Conservation (phyloP, 139 green algal genomes). For the Chlorella vulgaris region DNA sequence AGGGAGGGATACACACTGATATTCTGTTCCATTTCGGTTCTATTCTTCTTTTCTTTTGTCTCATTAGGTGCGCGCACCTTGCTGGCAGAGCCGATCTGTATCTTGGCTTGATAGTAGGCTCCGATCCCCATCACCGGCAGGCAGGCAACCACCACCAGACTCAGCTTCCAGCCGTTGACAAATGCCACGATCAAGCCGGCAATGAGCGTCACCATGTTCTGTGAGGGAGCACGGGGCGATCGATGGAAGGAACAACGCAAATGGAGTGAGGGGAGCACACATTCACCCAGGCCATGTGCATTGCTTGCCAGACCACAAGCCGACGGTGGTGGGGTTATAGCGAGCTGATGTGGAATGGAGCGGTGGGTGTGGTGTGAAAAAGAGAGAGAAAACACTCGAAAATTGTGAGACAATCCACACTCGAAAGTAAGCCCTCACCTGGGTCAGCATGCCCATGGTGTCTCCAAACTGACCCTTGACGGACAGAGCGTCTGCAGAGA, state of each 20-base stretch:
- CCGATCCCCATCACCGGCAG: background rate
- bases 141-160: conserved; percentile 60
- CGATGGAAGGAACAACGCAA: too few species aligned
- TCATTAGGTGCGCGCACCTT: too few species aligned
- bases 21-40: background rate
- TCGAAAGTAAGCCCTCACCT: conserved; percentile 15
- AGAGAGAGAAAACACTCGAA: too few species aligned
- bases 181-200: conserved; percentile 70
- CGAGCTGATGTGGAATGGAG: too few species aligned
- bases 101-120: background rate
- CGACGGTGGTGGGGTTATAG: too few species aligned
- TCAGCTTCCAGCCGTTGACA: conserved; percentile 63
- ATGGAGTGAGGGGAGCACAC: too few species aligned
- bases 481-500: conserved; percentile 67
- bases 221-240: too few species aligned
- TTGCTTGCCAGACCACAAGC: too few species aligned
- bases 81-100: background rate
- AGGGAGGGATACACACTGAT: background rate
- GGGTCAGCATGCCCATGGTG: conserved; percentile 45
- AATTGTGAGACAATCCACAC: background rate
- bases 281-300: too few species aligned
- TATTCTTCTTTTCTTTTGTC: background rate
- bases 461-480: conserved; percentile 54
- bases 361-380: too few species aligned
- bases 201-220: conserved; percentile 63